phyloP scores from a whole-genome alignment of 805 yeast species.

The Yarrowia hollandica region DNA sequence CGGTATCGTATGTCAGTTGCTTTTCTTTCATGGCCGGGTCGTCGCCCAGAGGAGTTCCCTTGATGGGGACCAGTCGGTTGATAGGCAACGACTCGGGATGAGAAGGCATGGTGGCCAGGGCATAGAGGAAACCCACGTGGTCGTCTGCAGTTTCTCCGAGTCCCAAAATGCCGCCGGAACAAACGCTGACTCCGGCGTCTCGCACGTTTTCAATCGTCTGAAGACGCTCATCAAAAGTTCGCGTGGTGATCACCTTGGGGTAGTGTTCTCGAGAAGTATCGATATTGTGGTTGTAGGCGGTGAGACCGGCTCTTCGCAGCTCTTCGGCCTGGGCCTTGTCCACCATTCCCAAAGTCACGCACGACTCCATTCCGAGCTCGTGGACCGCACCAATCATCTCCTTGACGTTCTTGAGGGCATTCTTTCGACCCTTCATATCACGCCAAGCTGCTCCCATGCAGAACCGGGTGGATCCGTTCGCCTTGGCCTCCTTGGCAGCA shows the following conservation, averaged over 20 bases:
- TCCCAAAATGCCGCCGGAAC: constrained; percentile 80
- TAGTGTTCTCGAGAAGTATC: constrained; percentile 80
- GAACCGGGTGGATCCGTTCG: constrained; percentile 72
- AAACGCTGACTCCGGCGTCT: constrained; percentile 62
- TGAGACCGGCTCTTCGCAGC: constrained; percentile 67
- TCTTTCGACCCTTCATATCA: constrained; percentile 76
- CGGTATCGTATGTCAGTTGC: constrained; percentile 55
- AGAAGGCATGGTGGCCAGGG: constrained; percentile 63
- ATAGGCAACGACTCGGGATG: constrained; percentile 86
- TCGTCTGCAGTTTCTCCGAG: constrained; percentile 73
- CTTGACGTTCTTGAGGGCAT: constrained; percentile 60
- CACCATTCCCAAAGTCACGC: constrained; percentile 81
- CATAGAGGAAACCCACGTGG: constrained; percentile 65
- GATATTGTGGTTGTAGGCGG: constrained; percentile 79
- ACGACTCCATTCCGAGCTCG: constrained; percentile 68
- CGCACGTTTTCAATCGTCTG: constrained; percentile 65
- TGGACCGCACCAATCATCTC: constrained; percentile 66
- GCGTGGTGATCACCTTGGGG: constrained; percentile 67
- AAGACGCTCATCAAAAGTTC: constrained; percentile 71
- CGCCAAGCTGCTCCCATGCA: constrained; percentile 91
- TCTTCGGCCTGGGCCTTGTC: constrained; percentile 60
- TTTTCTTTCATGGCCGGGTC: constrained; percentile 40
- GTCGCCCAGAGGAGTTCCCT: constrained; percentile 73
- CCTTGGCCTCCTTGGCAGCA: constrained; percentile 65
- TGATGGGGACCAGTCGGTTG: constrained; percentile 72